Percentiles rank a stretch among this genome's conserved stretches.
These are phyloP conservation scores for Amanita fuliginea DNA, from an alignment of 768 basidiomycete genomes.

Conservation along the genomic window DNA sequence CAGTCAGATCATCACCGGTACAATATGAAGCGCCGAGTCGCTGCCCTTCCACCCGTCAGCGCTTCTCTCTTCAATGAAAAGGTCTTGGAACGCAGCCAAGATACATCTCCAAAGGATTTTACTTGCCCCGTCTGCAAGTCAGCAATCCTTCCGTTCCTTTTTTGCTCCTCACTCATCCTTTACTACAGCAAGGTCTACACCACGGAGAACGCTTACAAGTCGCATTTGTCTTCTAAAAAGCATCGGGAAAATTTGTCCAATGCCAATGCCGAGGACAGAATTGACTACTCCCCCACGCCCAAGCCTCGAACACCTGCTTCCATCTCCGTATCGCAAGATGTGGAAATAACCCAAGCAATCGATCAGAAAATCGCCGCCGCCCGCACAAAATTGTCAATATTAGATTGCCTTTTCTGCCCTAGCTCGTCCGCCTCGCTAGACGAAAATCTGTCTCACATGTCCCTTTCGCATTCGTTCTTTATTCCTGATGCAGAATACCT, in stretches of 20 bases:
- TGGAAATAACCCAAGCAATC: constrained; percentile 45
- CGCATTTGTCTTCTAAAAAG: constrained; percentile 82
- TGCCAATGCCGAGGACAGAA: background rate
- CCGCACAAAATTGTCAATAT: constrained; percentile 46
- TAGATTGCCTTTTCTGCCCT: constrained; percentile 83
- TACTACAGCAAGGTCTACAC: constrained; percentile 72
- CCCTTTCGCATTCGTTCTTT: constrained; percentile 82
- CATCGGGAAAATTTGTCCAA: constrained; percentile 73
- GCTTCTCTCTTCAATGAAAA: constrained; percentile 77
- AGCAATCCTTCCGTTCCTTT: constrained; percentile 18
- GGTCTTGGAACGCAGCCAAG: constrained; percentile 64
- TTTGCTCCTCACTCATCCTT: background rate
- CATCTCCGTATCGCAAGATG: constrained; percentile 14
- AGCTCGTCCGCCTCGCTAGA: constrained; percentile 37
- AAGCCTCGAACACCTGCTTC: background rate
- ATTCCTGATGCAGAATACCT: constrained; percentile 91
- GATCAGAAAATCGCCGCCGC: constrained; percentile 70
- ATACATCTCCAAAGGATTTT: constrained; percentile 55
- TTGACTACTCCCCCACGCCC: background rate
- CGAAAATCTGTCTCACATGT: constrained; percentile 82
- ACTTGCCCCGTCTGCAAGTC: constrained; percentile 80
- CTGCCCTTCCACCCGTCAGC: constrained; percentile 78
- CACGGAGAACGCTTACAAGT: constrained; percentile 79
- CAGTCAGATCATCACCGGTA: constrained; percentile 93
- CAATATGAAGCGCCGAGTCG: constrained; percentile 96